Base-by-base conservation (phyloP, 495 filamentous ascomycete genomes). In the Xylaria curta region DNA sequence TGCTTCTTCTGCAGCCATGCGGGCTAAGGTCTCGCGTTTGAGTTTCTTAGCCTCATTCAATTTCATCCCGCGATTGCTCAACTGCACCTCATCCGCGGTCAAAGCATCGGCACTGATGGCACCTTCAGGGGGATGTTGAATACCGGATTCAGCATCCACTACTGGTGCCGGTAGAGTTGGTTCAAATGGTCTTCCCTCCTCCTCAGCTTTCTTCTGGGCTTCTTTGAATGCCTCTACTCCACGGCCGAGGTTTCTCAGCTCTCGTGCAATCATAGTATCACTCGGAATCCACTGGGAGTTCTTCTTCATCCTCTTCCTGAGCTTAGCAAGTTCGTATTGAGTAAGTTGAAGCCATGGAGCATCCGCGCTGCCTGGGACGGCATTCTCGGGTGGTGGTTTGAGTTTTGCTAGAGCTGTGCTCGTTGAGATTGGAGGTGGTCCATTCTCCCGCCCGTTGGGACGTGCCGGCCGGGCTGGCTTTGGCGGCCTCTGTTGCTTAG, bases 241-340 rank as follows among this genome's bases (percentile, higher is more conserved):
- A 49, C 96, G 91, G 17, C 91, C 91, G 24, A 93, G 85, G 10
- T 87, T 84, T 56, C 90, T 91, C 10, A 99, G 87, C 79, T 98
- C 94, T 15, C 95, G 89, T 28, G 94, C 88, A 56, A 98, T 95
- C 96, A 99, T 99, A 0, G 97, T 97, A 72, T 97, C 93, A 75
- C 93, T 97, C 0, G 96, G 96, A 47, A 91, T 91, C 96, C 96
- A 99, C 8, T 94, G 90, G 0, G 95, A 93, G 75, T 99, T 99
- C 87, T 99, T 99, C 84, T 99, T 99, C 96, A 99, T 99, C 65
- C 93, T 88, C 82, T 98, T 98, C 59, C 96, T 87, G 17, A 99
- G 85, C 63, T 90, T 91, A 4, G 94, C 95, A 83, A 99, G 94
- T 75, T 99, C 96, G 81, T 90, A 98, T 33, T 91, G 89, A 0